phyloP scores from a whole-genome alignment of 2,329 filamentous ascomycete species.

The Sporothrix mexicana region DNA sequence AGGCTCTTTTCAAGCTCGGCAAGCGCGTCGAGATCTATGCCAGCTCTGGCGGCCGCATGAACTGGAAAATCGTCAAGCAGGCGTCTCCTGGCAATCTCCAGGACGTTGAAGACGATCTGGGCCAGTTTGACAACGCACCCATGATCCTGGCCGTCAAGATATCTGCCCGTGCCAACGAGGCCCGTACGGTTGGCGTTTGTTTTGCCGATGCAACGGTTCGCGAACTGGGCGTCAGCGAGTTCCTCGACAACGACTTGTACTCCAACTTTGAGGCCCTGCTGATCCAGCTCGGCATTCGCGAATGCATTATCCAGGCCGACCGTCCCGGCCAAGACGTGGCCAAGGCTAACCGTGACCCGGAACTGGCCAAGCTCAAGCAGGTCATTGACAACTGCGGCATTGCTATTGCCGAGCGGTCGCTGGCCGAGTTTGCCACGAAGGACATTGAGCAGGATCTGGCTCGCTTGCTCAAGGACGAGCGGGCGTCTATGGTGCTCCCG shows the following conservation, averaged over 20 bases:
- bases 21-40: conserved; percentile 92
- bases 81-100: conserved; percentile 96
- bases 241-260: conserved; percentile 97
- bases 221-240: conserved; percentile 95
- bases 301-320: conserved; percentile 86
- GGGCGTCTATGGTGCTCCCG: conserved; percentile 75
- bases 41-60: conserved; percentile 75
- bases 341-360: conserved; percentile 81
- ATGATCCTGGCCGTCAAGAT: conserved; percentile 97
- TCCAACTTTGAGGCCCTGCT: conserved; percentile 97
- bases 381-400: conserved; percentile 94
- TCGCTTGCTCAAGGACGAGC: conserved; percentile 84
- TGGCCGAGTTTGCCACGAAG: conserved; percentile 79
- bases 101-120: conserved; percentile 92
- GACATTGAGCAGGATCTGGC: conserved; percentile 97
- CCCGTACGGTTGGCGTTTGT: conserved; percentile 87
- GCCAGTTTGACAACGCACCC: conserved; percentile 84
- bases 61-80: conserved; percentile 90
- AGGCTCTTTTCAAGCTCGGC: conserved; percentile 88
- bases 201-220: conserved; percentile 97
- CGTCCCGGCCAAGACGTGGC: conserved; percentile 57
- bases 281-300: conserved; percentile 94
- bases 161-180: conserved; percentile 83
- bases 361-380: conserved; percentile 82
- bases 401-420: conserved; percentile 80